These are phyloP conservation scores for Cladosporium velox DNA, from an alignment of 2,329 filamentous ascomycete genomes.

Conservation along the genomic window DNA sequence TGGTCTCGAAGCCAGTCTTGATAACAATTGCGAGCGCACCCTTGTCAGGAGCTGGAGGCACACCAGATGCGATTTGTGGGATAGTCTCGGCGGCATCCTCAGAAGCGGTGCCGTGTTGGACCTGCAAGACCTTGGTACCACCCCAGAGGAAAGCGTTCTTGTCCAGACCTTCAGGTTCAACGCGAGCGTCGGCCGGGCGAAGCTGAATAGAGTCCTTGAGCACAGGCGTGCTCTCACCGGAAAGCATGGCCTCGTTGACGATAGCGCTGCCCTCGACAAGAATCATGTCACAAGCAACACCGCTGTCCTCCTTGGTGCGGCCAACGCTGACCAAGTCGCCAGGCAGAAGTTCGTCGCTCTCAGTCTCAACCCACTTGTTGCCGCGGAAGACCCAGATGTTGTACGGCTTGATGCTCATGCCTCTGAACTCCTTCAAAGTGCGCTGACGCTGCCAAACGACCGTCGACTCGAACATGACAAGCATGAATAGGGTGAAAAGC, in stretches of 20 bases:
- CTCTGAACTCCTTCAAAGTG: conserved; percentile 92
- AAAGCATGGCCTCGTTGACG: conserved; percentile 99
- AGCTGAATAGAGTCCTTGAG: conserved; percentile 95
- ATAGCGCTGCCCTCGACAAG: conserved; percentile 93
- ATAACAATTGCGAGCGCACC: conserved; percentile 91
- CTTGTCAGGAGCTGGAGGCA: conserved; percentile 84
- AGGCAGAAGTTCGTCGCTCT: conserved; percentile 88
- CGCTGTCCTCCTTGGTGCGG: conserved; percentile 93
- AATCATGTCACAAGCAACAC: conserved; percentile 96
- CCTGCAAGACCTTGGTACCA: conserved; percentile 94
- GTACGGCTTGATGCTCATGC: conserved; percentile 99
- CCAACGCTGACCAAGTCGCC: conserved; percentile 91
- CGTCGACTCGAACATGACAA: conserved; percentile 95
- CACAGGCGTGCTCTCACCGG: conserved; percentile 93
- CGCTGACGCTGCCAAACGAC: conserved; percentile 98
- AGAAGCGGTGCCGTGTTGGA: conserved; percentile 81
- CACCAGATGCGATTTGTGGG: conserved; percentile 71
- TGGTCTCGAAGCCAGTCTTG: conserved; percentile 98
- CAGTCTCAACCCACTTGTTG: conserved; percentile 83
- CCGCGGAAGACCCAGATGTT: conserved; percentile 87
- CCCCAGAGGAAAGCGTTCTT: conserved; percentile 97
- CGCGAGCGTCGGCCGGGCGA: conserved; percentile 73
- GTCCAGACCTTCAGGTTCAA: conserved; percentile 89
- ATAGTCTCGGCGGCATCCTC: conserved; percentile 63
- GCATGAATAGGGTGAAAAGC: conserved; percentile 97